These are phyloP conservation scores for Tilletia caries DNA, from an alignment of 1,284 basidiomycete genomes.

Conservation along the genomic window DNA sequence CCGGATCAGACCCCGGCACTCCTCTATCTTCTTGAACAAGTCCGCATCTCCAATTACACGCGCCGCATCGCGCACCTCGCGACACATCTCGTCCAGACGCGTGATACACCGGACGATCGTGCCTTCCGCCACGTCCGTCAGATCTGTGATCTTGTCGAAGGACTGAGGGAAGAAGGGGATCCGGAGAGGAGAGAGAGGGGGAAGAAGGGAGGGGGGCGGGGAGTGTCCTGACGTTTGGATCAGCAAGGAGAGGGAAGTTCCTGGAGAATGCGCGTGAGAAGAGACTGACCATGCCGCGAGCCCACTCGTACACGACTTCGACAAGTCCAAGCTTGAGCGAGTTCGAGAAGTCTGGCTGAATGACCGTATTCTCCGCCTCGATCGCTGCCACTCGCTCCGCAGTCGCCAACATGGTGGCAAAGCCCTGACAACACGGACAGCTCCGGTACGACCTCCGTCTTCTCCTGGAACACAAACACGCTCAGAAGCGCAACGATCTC, in stretches of 20 bases:
- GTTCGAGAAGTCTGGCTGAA: constrained; percentile 51
- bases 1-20: constrained; percentile 79
- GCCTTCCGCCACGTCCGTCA: constrained; percentile 95
- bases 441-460: constrained; percentile 79
- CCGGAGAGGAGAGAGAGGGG: not conserved
- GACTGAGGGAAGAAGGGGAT: too few species aligned
- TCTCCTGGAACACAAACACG: constrained; percentile 95
- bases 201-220: too few species aligned
- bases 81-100: constrained; percentile 90
- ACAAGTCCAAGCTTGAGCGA: constrained; percentile 64
- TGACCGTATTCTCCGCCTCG: constrained; percentile 67
- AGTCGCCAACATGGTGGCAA: constrained; percentile 73
- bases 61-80: constrained; percentile 94
- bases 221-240: too few species aligned
- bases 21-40: constrained; percentile 96
- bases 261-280: too few species aligned
- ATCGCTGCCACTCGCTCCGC: constrained; percentile 76
- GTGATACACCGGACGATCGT: constrained; percentile 96
- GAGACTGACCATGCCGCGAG: constrained; percentile 82
- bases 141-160: constrained; percentile 84
- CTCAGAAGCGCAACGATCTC: constrained; percentile 96
- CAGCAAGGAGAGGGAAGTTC: too few species aligned
- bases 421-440: constrained; percentile 72
- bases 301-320: constrained; percentile 98
- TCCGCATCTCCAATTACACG: constrained; percentile 94